phyloP scores from a whole-genome alignment of 306 rosid species.

The Cucurbita moschata region DNA sequence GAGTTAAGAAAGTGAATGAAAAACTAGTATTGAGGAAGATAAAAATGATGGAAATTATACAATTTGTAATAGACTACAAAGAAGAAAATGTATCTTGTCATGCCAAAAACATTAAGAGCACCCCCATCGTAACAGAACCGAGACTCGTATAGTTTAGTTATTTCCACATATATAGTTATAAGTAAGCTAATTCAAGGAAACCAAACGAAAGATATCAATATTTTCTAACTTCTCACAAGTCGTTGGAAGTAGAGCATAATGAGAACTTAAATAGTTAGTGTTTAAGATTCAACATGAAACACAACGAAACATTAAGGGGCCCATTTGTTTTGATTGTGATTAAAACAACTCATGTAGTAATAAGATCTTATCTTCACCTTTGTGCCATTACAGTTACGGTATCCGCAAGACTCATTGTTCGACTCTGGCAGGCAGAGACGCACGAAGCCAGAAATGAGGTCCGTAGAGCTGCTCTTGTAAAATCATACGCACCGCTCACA shows the following conservation, averaged over 20 bases:
- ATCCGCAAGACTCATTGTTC: slow-evolving; percentile 70
- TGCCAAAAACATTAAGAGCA: neutral
- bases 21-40: neutral
- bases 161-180: neutral
- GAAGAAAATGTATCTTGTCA: neutral
- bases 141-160: neutral
- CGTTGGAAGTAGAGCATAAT: neutral
- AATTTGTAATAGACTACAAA: neutral
- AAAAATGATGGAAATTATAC: neutral
- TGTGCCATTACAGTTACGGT: slow-evolving; percentile 76
- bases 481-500: slow-evolving; percentile 65
- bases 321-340: neutral
- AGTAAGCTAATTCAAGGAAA: neutral
- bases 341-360: neutral
- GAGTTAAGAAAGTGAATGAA: neutral
- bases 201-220: neutral
- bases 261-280: neutral
- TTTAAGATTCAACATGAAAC: neutral
- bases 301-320: neutral
- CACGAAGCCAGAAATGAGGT: slow-evolving; percentile 85
- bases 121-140: neutral
- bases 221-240: neutral
- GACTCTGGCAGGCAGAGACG: slow-evolving; percentile 87
- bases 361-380: slow-evolving; percentile 23
- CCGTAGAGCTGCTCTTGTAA: slow-evolving; percentile 72